Base-by-base conservation (phyloP, 2,329 filamentous ascomycete species). In the Ophiocordyceps sinensis region DNA sequence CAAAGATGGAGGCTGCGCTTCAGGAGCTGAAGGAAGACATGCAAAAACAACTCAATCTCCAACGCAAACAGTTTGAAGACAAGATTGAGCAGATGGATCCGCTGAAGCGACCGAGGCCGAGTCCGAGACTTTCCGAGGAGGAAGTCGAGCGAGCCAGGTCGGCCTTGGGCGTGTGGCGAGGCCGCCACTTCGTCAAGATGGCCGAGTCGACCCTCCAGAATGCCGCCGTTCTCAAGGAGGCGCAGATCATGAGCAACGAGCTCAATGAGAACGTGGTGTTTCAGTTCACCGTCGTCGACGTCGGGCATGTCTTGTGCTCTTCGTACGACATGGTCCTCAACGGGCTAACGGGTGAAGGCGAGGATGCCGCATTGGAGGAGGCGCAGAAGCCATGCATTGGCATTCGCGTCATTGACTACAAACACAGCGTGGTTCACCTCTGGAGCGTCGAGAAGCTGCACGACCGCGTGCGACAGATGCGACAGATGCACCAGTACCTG, bases 241-340 rank as follows among this genome's bases (percentile, higher is more conserved):
- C 91, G 2, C 91, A 98, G 56, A 81, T 98, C 45, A 91, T 98
- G 85, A 94, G 88, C 64, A 89, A 94, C 51, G 85, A 94, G 53
- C 83, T 98, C 66, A 85, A 91, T 50, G 91, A 95, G 58, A 79
- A 79, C 48, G 84, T 95, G 9, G 81, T 89, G 17, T 96, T 98
- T 58, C 91, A 98, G 59, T 98, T 96, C 57, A 82, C 85, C 12
- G 79, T 95, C 42, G 78, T 96, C 28, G 89, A 95, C 52, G 68
- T 82, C 47, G 91, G 91, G 2, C 88, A 98, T 53, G 79, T 79
- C 19, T 73, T 93, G 49, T 88, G 83, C 51, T 98, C 91, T 3
- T 94, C 88, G 1, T 98, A 98, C 61, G 91, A 98, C 59, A 82
- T 98, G 63, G 87, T 96, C 4, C 70, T 98, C 35, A 94, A 94